Conservation (phyloP, 2,329 filamentous ascomycete genomes). For the Neoscytalidium dimidiatum region DNA sequence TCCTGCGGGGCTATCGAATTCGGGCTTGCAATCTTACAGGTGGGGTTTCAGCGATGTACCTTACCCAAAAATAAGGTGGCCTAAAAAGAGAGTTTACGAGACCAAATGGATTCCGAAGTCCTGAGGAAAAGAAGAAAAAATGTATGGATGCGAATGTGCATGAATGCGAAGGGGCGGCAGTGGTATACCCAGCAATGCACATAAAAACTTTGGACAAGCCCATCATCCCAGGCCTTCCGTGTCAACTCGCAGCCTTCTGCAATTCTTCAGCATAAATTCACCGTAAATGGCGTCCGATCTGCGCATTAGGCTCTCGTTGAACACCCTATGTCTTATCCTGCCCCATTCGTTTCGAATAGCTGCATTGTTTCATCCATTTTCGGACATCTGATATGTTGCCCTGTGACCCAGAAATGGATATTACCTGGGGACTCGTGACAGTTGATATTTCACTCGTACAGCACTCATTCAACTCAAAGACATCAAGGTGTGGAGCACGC, state of each 20-base stretch:
- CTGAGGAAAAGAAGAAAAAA: not conserved
- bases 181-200: constrained; percentile 20
- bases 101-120: constrained; percentile 18
- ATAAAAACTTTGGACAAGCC: constrained; percentile 14
- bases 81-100: constrained; percentile 21
- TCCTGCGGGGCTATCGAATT: constrained; percentile 20
- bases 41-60: constrained; percentile 19
- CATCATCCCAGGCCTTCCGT: not conserved
- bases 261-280: no score
- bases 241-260: no score
- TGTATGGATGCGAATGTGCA: constrained; percentile 16
- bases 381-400: no score
- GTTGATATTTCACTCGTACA: not conserved
- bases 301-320: no score
- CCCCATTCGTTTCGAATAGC: no score
- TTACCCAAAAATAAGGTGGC: constrained; percentile 20
- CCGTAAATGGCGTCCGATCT: no score
- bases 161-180: constrained; percentile 5
- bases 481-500: constrained; percentile 7
- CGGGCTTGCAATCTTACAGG: constrained; percentile 11
- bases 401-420: no score
- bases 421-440: no score
- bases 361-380: no score
- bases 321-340: no score
- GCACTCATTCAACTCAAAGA: not conserved